These are phyloP conservation scores for Corymbia citriodora DNA, from an alignment of 441 rosid species.

Conservation along the genomic window DNA sequence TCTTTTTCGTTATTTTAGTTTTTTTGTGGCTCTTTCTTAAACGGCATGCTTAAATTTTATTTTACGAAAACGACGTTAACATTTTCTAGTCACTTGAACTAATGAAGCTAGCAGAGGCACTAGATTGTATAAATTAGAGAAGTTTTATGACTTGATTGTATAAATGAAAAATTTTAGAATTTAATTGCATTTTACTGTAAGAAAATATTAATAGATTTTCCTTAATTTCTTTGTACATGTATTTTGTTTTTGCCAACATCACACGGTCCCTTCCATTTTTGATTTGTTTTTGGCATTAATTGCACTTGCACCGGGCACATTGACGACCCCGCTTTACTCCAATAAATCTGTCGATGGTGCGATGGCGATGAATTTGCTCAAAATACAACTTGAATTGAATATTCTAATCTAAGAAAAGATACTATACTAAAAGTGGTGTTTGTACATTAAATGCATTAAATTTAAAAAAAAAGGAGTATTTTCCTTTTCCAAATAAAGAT, in stretches of 20 bases:
- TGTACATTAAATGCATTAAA: background rate
- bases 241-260: background rate
- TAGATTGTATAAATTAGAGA: background rate
- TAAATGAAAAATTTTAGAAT: background rate
- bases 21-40: background rate
- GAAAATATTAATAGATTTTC: background rate
- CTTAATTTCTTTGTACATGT: background rate
- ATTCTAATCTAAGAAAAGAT: background rate
- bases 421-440: background rate
- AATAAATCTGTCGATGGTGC: background rate
- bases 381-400: background rate
- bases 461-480: background rate
- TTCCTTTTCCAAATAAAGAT: background rate
- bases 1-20: background rate
- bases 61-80: background rate
- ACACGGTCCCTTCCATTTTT: background rate
- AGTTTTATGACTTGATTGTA: background rate
- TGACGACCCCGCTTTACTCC: background rate
- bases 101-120: accelerated
- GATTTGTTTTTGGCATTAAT: background rate
- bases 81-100: background rate
- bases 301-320: background rate
- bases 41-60: background rate
- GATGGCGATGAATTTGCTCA: background rate
- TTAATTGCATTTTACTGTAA: background rate